Base-by-base conservation (phyloP, 2,329 filamentous ascomycete species). In the Aspergillus aculeatinus region DNA sequence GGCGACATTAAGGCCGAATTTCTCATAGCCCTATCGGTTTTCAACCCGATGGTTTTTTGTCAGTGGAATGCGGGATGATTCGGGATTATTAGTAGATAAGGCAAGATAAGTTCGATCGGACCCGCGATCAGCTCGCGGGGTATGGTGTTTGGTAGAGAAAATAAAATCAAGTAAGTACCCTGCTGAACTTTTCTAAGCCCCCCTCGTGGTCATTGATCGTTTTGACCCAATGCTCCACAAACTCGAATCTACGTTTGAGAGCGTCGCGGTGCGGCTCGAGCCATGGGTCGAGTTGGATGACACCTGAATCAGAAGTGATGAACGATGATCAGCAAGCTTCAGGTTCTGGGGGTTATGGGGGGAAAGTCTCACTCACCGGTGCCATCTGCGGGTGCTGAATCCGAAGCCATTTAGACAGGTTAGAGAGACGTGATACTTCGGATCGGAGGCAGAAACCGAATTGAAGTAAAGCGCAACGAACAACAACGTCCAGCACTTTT, bases 101-200 rank as follows among this genome's bases (percentile, higher is more conserved):
- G 16, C 27, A 31, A 5, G 31, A 10, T 31, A 10, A 21, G 2
- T 19, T 6, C 14, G 42, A 47, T 19, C 39, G 39, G 39, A 9
- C 14, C 7, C 12, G 39, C 39, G 16, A 44, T 19, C 39, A 44
- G 39, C 16, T 44, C 14, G 39, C 55, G 21, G 21, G 21, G 21
- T 42, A 11, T 9, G 16, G 29, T 39, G 48, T 6, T 29, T 10
- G 27, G 3, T 9, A 3, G 3, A 29, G 27, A 29, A 29, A n/a
- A 35, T n/a, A 9, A n/a, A 25, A 29, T 44, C 39, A 48, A 44
- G 12, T 42, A 67, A 82, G 62, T 75, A 91, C 92, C 78, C 85
- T 90, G 69, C 90, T 94, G 79, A 98, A 99, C 75, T 94, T 92
- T 62, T 96, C 91, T 48, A 99, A 74, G 16, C 95, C 92, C 53